Base-by-base conservation (phyloP, 768 basidiomycete species). In the Tulasnella sp. region DNA sequence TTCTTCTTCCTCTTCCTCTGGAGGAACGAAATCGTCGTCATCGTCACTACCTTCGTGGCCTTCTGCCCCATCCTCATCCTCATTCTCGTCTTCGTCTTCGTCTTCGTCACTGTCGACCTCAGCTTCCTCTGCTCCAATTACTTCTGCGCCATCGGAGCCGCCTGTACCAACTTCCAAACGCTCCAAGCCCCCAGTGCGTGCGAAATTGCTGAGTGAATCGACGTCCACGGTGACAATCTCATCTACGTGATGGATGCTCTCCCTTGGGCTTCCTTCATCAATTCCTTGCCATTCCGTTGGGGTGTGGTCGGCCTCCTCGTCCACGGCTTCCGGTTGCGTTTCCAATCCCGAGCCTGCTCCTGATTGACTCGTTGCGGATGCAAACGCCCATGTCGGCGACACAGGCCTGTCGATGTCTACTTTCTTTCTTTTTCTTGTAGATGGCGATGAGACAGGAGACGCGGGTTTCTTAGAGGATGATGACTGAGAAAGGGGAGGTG, bases 1-100 rank as follows among this genome's bases (percentile, higher is more conserved):
- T 17, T 71, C 70, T 30, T 70, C 70, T 10, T 71, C 72, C 13
- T 68, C 64, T 3, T 64, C 67, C 3, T 72, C 72, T 13, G 65
- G 67, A 29, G 72, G 70, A 43, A 67, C 63, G 3, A 70, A 65
- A 3, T 72, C 66, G 38, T 67, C 70, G n/a, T 69, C 69, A 10
- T 74, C 70, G 8, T 67, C 69, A 32, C 65, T 64, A 5, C 67
- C 70, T 27, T 67, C 34, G 5, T 38, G 7, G 15, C 15, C 34
- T 38, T 38, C 34, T 13, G 54, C 59, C 50, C 26, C 45, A n/a
- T 23, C 48, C 23, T 56, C 55, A 47, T 23, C 23, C 8, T 56
- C 54, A 15, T 32, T 8, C 13, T 41, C 52, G 42, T 45, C 45
- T 23, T 58, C 62, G 29, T 32, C 17, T 19, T 41, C 52, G 42